Conservation (phyloP, 352 stramenopile species). For the Phytophthora colocasiae region DNA sequence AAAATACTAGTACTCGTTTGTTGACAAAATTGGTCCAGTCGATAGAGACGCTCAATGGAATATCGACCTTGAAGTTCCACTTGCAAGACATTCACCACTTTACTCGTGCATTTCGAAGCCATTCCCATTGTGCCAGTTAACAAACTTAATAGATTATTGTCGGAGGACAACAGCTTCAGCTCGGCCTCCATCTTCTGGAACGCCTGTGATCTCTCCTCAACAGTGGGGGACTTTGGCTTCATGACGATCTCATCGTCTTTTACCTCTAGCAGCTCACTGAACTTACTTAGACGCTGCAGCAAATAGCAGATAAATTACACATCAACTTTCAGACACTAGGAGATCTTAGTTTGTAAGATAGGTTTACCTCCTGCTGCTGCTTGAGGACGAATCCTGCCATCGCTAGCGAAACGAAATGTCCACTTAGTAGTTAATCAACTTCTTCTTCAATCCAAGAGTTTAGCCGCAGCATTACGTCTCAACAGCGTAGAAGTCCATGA, state of each 20-base stretch:
- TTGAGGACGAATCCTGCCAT: constrained; percentile 50
- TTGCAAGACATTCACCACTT: constrained; percentile 11
- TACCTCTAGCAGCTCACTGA: constrained; percentile 44
- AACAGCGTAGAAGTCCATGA: no score
- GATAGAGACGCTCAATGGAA: constrained; percentile 27
- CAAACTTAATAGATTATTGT: no score
- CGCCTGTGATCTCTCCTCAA: constrained; percentile 49
- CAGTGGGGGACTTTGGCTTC: constrained; percentile 30
- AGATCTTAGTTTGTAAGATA: background rate
- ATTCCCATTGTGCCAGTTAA: background rate
- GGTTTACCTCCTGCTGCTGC: constrained; percentile 37
- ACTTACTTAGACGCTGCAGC: constrained; percentile 40
- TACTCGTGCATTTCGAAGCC: background rate
- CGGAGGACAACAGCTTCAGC: constrained; percentile 25
- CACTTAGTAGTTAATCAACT: no score
- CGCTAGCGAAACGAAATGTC: no score
- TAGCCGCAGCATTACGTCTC: no score
- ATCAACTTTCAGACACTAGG: no score
- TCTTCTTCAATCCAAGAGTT: no score
- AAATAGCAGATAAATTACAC: background rate
- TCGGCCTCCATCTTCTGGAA: constrained; percentile 51
- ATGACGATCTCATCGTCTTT: constrained; percentile 40
- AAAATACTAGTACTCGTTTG: constrained; percentile 1
- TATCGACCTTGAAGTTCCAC: constrained; percentile 42
- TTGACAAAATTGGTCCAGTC: constrained; percentile 16